Evolutionary conservation across 2,329 filamentous ascomycete genomes (phyloP).

Genomic region (Colletotrichum falcatum): DNA sequence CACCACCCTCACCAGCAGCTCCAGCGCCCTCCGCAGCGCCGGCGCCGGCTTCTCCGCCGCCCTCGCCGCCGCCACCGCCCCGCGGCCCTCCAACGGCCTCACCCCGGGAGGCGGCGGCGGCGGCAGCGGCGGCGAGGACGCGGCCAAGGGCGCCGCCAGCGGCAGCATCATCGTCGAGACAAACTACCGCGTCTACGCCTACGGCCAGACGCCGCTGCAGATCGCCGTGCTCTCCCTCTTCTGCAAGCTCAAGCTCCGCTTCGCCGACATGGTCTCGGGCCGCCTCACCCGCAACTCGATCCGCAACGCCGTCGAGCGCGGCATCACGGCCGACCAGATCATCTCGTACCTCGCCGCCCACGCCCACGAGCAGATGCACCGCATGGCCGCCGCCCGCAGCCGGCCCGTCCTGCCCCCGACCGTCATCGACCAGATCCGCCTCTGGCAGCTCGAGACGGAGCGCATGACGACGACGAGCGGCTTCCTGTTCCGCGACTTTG

Average conservation of each 20-base stretch:
- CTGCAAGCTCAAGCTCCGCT: slow-evolving; percentile 86
- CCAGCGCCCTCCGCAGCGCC: slow-evolving; percentile 76
- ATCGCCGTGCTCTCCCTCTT: slow-evolving; percentile 95
- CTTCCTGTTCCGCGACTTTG: slow-evolving; percentile 92
- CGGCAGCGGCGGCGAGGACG: slow-evolving; percentile 51
- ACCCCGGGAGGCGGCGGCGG: slow-evolving; percentile 48
- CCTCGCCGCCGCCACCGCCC: slow-evolving; percentile 58
- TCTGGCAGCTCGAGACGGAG: slow-evolving; percentile 98
- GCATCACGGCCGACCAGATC: slow-evolving; percentile 96
- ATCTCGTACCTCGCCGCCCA: slow-evolving; percentile 92
- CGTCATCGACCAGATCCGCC: slow-evolving; percentile 94
- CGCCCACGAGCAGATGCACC: slow-evolving; percentile 93
- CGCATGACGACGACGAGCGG: slow-evolving; percentile 87
- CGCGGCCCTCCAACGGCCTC: slow-evolving; percentile 48
- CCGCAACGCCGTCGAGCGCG: slow-evolving; percentile 85
- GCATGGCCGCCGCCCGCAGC: slow-evolving; percentile 67
- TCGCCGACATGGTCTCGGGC: slow-evolving; percentile 93
- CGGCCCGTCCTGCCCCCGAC: slow-evolving; percentile 89
- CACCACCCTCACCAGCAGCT: slow-evolving; percentile 86
- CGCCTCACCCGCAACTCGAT: slow-evolving; percentile 91
- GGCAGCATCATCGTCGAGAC: slow-evolving; percentile 93
- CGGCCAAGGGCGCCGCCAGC: slow-evolving; percentile 73
- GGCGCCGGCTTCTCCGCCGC: slow-evolving; percentile 77
- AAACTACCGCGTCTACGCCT: slow-evolving; percentile 97
- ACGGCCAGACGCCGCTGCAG: slow-evolving; percentile 92